phyloP scores from a whole-genome alignment of 192 early-diverging fungal species.

The Entomortierella lignicola region DNA sequence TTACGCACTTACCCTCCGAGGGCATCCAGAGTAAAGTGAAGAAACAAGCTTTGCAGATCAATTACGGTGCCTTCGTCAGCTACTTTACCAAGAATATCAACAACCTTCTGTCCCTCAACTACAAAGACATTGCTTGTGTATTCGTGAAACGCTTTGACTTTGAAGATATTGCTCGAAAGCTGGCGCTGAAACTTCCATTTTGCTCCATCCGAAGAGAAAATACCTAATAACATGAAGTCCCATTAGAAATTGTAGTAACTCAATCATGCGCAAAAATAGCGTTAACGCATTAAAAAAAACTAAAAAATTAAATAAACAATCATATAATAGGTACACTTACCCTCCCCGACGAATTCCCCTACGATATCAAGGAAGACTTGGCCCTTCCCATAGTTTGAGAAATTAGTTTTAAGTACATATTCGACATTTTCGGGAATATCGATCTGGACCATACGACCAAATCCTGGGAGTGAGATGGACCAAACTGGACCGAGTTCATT shows the following conservation, averaged over 20 bases:
- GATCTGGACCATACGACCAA: slow-evolving; percentile 17
- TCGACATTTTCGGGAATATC: slow-evolving; percentile 8
- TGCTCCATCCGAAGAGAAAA: slow-evolving; percentile 5
- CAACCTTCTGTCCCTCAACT: slow-evolving; percentile 1
- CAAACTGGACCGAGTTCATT: slow-evolving; percentile 23
- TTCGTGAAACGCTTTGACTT: slow-evolving; percentile 11
- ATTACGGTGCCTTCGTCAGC: slow-evolving; percentile 23
- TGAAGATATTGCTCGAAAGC: slow-evolving; percentile 2
- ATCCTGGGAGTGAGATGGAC: slow-evolving; percentile 14
- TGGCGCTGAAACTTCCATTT: slow-evolving; percentile 15
- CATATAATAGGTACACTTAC: not conserved
- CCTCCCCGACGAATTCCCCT: not conserved
- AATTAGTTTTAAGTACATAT: slow-evolving; percentile 18
- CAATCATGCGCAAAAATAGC: too few relatives aligned
- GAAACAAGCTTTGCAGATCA: slow-evolving; percentile 54
- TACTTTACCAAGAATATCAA: slow-evolving; percentile 3
- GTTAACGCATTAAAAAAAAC: not conserved
- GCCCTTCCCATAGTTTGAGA: slow-evolving; percentile 1
- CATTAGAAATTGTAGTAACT: too few relatives aligned
- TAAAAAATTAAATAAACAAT: not conserved
- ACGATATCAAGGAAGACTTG: not conserved
- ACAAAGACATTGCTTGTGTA: slow-evolving; percentile 30
- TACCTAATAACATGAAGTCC: not conserved
- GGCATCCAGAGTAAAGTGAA: slow-evolving; percentile 39
- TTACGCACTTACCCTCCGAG: slow-evolving; percentile 16